Percentiles rank a stretch among this genome's conserved stretches.
These are phyloP conservation scores for Albophoma yamanashiensis DNA, from an alignment of 2,329 filamentous ascomycete species.

Conservation along the genomic window DNA sequence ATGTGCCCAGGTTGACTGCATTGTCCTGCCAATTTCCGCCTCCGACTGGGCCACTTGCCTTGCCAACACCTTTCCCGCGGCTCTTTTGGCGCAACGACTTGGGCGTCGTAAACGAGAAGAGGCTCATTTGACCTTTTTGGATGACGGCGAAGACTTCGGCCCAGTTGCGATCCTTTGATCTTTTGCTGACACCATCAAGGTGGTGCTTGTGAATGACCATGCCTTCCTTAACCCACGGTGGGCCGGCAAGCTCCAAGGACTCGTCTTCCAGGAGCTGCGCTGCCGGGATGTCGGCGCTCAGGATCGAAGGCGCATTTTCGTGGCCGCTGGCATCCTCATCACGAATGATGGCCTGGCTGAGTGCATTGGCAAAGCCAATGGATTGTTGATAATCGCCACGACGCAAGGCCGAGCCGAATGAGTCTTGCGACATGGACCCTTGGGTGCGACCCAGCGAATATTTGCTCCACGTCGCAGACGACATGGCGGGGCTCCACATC, in stretches of 20 bases:
- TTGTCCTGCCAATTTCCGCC: conserved; percentile 98
- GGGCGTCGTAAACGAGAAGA: conserved; percentile 85
- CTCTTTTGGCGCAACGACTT: conserved; percentile 64
- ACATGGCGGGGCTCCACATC: conserved; percentile 74
- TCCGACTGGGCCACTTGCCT: conserved; percentile 59
- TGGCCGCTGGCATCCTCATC: conserved; percentile 59
- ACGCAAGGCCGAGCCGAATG: conserved; percentile 66
- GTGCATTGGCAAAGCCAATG: conserved; percentile 92
- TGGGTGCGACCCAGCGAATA: conserved; percentile 86
- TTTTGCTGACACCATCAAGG: conserved; percentile 80
- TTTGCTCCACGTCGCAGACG: conserved; percentile 93
- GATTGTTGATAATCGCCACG: conserved; percentile 85
- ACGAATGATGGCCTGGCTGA: conserved; percentile 93
- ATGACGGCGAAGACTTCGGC: conserved; percentile 91
- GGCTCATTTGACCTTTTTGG: conserved; percentile 83
- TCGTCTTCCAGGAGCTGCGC: conserved; percentile 80
- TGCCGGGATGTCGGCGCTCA: conserved; percentile 48
- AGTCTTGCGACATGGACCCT: conserved; percentile 86
- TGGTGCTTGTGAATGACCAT: conserved; percentile 95
- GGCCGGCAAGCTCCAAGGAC: conserved; percentile 77
- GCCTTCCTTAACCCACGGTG: conserved; percentile 98
- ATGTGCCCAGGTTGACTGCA: conserved; percentile 78
- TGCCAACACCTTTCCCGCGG: conserved; percentile 39
- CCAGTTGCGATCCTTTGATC: conserved; percentile 91
- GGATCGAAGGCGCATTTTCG: conserved; percentile 34